Base-by-base conservation (phyloP, 257 asterid species). In the Pogostemon cablin region DNA sequence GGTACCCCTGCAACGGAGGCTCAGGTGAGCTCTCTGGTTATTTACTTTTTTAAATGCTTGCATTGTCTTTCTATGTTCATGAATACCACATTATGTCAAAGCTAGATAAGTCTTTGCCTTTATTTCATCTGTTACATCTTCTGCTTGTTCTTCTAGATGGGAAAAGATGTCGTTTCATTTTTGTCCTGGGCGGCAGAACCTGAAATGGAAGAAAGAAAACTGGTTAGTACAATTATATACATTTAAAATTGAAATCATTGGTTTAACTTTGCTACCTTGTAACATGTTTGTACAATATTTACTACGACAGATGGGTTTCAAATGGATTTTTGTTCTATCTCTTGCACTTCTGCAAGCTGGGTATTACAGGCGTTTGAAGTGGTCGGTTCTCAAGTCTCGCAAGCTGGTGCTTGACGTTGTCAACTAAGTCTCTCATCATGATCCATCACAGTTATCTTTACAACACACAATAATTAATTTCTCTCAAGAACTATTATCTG, bases 121-220 rank as follows among this genome's bases (percentile, higher is more conserved):
- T 15, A 15, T 15, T 15, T 15, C 15, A 15, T 15, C 15, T 10
- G 69, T 39, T 52, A 43, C 46, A 6, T 70, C 47, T 32, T 35
- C 57, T 50, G 55, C 63, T 54, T 65, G 43, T 53, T 56, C 68
- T 71, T 68, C 11, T 80, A 89, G 96, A 89, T 89, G 96, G 96
- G 96, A 52, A 89, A 89, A 78, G 96, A 89, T 60, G 77, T 89
- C 0, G 91, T 86, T 52, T 60, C 96, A 58, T 89, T 86, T 77
- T 82, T 86, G 74, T 60, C 86, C 1, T 89, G 96, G 96, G 93
- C 96, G 43, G 93, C 96, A 0, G 91, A 89, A 82, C 96, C 96
- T 15, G 96, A 89, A 77, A 89, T 89, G 96, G 96, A 89, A 82
- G 96, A 89, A 78, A 79, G 96, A 39, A 89, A 89, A 76, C 87